A percentile compares a stretch with the other conserved stretches of the same genome.
Conservation (phyloP, 2,329 filamentous ascomycete genomes). For the Xylariaceae sp. region DNA sequence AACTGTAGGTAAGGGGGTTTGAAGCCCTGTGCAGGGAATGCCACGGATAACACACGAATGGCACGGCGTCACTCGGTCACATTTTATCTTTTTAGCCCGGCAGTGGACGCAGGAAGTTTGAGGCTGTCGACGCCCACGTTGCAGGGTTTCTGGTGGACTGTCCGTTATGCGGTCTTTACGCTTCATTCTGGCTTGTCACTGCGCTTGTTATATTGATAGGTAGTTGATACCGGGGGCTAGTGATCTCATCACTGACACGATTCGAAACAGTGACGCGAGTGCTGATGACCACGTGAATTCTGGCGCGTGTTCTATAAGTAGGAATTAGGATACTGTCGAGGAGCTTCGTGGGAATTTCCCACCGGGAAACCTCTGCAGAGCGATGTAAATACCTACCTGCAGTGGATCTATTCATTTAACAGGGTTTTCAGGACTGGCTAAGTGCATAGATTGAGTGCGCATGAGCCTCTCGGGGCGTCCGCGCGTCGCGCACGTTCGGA, state of each 20-base stretch:
- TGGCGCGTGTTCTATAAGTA: no score
- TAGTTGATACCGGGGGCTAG: not conserved
- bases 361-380: no score
- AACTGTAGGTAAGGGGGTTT: not conserved
- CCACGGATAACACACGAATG: constrained; percentile 30
- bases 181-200: constrained; percentile 12
- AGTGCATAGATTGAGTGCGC: no score
- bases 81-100: constrained; percentile 35
- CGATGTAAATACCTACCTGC: no score
- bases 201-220: not conserved
- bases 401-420: no score
- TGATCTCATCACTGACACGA: not conserved
- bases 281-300: not conserved
- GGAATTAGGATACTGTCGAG: no score
- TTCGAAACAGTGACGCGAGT: not conserved
- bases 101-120: constrained; percentile 34
- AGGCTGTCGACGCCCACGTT: constrained; percentile 26
- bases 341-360: no score
- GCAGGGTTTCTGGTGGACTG: not conserved
- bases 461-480: no score
- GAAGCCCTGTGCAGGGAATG: constrained; percentile 24
- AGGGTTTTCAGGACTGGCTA: no score
- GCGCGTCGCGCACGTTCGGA: constrained; percentile 1
- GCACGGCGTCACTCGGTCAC: constrained; percentile 31
- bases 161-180: constrained; percentile 12